phyloP scores from a whole-genome alignment of 345 rosid species.

The Syzygium grande region DNA sequence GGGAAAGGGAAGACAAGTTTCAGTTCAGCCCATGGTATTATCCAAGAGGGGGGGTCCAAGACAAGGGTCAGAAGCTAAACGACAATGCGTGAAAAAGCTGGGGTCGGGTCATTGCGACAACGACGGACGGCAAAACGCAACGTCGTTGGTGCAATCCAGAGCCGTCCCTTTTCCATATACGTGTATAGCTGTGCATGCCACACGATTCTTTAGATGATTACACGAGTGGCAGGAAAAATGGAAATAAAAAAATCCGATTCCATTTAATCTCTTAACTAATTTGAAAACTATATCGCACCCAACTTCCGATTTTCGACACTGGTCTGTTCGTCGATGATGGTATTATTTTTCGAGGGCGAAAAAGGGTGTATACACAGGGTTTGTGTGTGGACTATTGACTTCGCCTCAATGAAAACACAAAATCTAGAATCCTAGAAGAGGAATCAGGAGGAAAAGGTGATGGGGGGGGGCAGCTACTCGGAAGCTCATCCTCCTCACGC shows the following conservation, averaged over 20 bases:
- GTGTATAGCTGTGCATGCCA: fast-evolving
- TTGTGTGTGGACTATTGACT: background rate
- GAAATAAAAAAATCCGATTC: background rate
- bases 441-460: too few species aligned
- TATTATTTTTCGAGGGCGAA: background rate
- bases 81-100: background rate
- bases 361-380: background rate
- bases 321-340: background rate
- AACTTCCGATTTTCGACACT: too few species aligned
- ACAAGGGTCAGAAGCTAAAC: background rate
- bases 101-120: background rate
- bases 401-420: background rate
- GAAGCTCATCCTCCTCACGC: too few species aligned
- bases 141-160: background rate
- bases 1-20: background rate
- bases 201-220: background rate
- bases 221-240: background rate
- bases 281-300: background rate
- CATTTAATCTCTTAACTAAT: background rate
- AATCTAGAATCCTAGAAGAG: background rate
- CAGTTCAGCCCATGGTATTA: background rate
- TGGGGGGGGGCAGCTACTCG: too few species aligned
- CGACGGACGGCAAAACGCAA: background rate
- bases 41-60: background rate
- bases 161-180: background rate